Percentiles rank a stretch among this genome's conserved stretches.
Conservation (phyloP, 108 stramenopile species). For the Mayamaea pseudoterrestris region DNA sequence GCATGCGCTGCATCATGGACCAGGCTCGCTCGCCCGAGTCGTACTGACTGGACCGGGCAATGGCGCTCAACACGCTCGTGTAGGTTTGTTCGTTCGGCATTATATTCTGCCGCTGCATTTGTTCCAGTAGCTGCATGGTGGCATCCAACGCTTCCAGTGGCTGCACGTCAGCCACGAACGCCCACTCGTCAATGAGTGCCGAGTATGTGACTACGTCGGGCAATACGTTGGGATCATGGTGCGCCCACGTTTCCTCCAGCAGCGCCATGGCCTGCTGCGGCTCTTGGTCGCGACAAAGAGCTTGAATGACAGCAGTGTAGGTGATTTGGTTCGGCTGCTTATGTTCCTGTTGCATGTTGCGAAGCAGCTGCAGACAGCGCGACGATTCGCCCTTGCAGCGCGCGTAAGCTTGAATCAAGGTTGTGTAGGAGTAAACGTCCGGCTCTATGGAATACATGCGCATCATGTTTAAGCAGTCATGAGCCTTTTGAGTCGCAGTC, state of each 20-base stretch:
- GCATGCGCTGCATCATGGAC: not conserved
- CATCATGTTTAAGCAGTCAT: slow-evolving; percentile 36
- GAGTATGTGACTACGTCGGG: slow-evolving; percentile 39
- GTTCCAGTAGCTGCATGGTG: slow-evolving; percentile 20
- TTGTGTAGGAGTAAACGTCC: slow-evolving; percentile 42
- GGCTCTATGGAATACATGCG: slow-evolving; percentile 32
- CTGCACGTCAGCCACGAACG: slow-evolving; percentile 15
- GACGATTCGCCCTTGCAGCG: not conserved
- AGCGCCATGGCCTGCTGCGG: slow-evolving; percentile 20
- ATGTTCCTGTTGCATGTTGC: not conserved
- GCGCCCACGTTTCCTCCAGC: slow-evolving; percentile 14
- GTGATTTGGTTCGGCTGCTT: slow-evolving; percentile 17
- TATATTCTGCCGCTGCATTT: slow-evolving; percentile 29
- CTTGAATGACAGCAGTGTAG: slow-evolving; percentile 24
- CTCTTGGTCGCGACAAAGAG: slow-evolving; percentile 11
- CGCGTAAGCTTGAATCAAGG: slow-evolving; percentile 24
- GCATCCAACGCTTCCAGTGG: slow-evolving; percentile 18
- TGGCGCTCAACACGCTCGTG: slow-evolving; percentile 23
- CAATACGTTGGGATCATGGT: not conserved
- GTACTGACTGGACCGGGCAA: slow-evolving; percentile 19
- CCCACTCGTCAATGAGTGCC: slow-evolving; percentile 38
- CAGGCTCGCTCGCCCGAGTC: not conserved
- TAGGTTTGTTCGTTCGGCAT: slow-evolving; percentile 40
- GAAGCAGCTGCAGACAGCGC: not conserved
- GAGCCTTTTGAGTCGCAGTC: slow-evolving; percentile 14